Percentiles rank a stretch among this genome's conserved stretches.
phyloP scores from a whole-genome alignment of 2,329 filamentous ascomycete genomes.

The Penicillium sp. region DNA sequence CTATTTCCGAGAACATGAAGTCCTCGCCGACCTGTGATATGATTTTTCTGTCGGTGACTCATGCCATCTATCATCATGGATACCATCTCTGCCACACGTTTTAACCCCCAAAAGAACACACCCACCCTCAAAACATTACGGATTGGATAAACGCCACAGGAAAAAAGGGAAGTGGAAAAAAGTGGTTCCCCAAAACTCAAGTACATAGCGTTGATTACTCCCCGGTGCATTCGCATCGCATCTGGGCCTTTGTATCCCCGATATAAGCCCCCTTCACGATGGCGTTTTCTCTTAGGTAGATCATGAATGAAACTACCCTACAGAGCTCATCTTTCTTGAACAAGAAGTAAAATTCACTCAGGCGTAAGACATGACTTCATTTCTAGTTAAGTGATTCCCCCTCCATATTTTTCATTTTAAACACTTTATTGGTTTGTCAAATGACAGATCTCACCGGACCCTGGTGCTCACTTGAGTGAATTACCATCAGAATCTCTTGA shows the following conservation, averaged over 20 bases:
- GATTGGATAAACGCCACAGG: slow-evolving; percentile 8
- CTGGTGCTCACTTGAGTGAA: slow-evolving; percentile 17
- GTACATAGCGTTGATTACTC: slow-evolving; percentile 11
- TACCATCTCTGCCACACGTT: slow-evolving; percentile 13
- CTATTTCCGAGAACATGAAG: slow-evolving; percentile 19
- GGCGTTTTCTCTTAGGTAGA: not conserved
- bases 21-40: slow-evolving; percentile 14
- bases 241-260: slow-evolving; percentile 6
- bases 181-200: slow-evolving; percentile 4
- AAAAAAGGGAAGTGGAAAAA: slow-evolving; percentile 2
- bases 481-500: slow-evolving; percentile 10
- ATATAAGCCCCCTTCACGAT: not conserved
- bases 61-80: slow-evolving; percentile 16
- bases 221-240: slow-evolving; percentile 11
- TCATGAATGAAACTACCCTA: not conserved
- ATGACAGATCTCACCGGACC: slow-evolving; percentile 9
- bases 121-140: not conserved
- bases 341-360: too few relatives aligned
- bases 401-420: not conserved
- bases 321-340: not conserved
- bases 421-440: slow-evolving; percentile 5
- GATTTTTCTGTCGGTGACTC: slow-evolving; percentile 3
- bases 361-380: slow-evolving; percentile 1
- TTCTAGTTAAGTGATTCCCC: slow-evolving; percentile 1
- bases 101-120: slow-evolving; percentile 4